phyloP scores from a whole-genome alignment of 169 alveolate genomes.

The Pseudocohnilembus persalinus region DNA sequence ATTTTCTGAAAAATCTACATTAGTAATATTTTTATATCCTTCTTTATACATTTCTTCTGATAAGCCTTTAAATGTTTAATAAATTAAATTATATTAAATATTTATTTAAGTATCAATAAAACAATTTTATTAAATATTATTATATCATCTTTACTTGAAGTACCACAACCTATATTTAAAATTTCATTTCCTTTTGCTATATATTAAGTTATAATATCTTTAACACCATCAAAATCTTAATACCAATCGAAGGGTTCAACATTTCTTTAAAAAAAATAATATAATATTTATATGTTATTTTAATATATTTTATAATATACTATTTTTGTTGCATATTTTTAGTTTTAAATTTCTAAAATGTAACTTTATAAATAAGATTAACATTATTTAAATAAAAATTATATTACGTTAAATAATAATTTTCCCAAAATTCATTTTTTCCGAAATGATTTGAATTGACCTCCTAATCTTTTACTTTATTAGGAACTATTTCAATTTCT shows the following conservation, averaged over 20 bases:
- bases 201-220: conserved; percentile 35
- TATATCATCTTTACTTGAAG: conserved; percentile 55
- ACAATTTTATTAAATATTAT: no score
- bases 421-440: conserved; percentile 57
- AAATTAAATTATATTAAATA: not conserved
- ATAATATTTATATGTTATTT: not conserved
- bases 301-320: not conserved
- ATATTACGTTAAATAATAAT: conserved; percentile 46
- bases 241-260: conserved; percentile 57
- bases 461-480: not conserved
- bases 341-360: no score
- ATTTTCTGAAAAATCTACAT: conserved; percentile 84
- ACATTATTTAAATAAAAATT: no score
- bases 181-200: conserved; percentile 50
- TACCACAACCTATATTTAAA: conserved; percentile 89
- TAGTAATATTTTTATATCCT: conserved; percentile 75
- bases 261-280: conserved; percentile 23
- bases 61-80: conserved; percentile 48
- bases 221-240: conserved; percentile 46
- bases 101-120: not conserved
- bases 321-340: no score
- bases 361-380: no score
- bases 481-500: not conserved
- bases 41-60: conserved; percentile 84
- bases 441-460: conserved; percentile 48